A percentile compares a stretch with the other conserved stretches of the same genome.
These are phyloP conservation scores for Kokia cookei DNA, from an alignment of 441 rosid genomes.

Conservation along the genomic window DNA sequence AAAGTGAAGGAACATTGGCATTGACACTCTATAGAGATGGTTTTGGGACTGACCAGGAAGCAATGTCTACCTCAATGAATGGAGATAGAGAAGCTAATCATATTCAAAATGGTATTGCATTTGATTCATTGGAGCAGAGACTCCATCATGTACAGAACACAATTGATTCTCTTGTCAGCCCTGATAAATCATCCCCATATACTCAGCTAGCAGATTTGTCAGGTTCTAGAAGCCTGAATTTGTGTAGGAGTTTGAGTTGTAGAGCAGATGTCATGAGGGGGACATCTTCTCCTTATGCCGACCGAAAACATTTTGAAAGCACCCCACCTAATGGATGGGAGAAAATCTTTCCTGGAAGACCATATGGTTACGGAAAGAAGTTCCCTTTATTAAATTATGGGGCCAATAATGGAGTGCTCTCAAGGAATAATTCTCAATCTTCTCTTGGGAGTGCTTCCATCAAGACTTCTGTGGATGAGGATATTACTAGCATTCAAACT, in stretches of 20 bases:
- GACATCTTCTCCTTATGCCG: constrained; percentile 24
- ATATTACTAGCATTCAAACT: constrained; percentile 64
- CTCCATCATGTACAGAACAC: constrained; percentile 40
- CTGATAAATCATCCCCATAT: constrained; percentile 28
- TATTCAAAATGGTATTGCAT: not conserved
- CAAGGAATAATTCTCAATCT: constrained; percentile 76
- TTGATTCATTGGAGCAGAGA: constrained; percentile 43
- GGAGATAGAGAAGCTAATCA: constrained; percentile 7
- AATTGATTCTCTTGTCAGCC: constrained; percentile 31
- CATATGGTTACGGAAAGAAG: constrained; percentile 37
- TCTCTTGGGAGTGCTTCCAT: constrained; percentile 65
- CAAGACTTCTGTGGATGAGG: constrained; percentile 53
- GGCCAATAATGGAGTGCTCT: constrained; percentile 22
- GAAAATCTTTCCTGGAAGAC: constrained; percentile 60
- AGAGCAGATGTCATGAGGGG: constrained; percentile 41
- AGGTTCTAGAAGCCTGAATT: constrained; percentile 41
- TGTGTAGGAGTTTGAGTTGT: constrained; percentile 54
- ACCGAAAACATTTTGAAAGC: constrained; percentile 24
- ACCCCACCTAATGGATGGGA: constrained; percentile 64
- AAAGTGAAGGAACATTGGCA: constrained; percentile 21
- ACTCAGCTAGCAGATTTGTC: constrained; percentile 25
- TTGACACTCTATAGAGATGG: constrained; percentile 24
- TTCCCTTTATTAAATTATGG: constrained; percentile 37
- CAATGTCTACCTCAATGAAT: constrained; percentile 23
- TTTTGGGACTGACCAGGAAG: constrained; percentile 23